Evolutionary conservation across 73 alveolate species (phyloP).

Genomic region (Stentor coeruleus): DNA sequence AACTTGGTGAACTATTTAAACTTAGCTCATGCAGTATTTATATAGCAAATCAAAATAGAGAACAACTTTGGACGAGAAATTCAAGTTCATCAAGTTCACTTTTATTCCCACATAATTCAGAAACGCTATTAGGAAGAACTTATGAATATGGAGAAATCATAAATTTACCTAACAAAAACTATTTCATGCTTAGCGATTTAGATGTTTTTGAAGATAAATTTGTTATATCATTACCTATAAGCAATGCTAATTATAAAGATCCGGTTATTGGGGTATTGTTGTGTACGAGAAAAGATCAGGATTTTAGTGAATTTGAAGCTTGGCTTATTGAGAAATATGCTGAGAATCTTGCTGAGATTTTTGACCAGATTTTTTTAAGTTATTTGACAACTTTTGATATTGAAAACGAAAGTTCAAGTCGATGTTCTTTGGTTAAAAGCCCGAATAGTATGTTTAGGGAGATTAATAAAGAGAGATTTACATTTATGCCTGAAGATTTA

Average conservation of each 20-base stretch:
- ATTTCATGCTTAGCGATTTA: background rate
- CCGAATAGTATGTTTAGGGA: background rate
- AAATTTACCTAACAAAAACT: background rate
- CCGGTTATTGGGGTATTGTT: conserved; percentile 15
- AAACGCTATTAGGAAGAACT: background rate
- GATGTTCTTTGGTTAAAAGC: background rate
- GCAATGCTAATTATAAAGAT: background rate
- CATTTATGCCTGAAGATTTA: background rate
- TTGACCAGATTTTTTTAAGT: background rate
- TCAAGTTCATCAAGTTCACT: background rate
- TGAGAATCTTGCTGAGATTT: background rate
- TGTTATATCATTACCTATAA: background rate
- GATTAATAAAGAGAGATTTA: background rate
- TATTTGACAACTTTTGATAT: background rate
- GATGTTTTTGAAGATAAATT: background rate
- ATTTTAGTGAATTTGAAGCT: background rate
- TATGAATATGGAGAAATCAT: background rate
- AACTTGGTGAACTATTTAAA: background rate
- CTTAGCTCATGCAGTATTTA: background rate
- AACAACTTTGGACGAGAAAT: background rate
- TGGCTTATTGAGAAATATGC: conserved; percentile 18
- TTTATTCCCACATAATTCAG: background rate
- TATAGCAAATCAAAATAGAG: background rate
- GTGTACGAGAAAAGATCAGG: background rate
- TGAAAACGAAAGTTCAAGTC: background rate